A percentile compares a stretch with the other conserved stretches of the same genome.
phyloP scores from a whole-genome alignment of 768 basidiomycete species.

The Boletus bicolor region DNA sequence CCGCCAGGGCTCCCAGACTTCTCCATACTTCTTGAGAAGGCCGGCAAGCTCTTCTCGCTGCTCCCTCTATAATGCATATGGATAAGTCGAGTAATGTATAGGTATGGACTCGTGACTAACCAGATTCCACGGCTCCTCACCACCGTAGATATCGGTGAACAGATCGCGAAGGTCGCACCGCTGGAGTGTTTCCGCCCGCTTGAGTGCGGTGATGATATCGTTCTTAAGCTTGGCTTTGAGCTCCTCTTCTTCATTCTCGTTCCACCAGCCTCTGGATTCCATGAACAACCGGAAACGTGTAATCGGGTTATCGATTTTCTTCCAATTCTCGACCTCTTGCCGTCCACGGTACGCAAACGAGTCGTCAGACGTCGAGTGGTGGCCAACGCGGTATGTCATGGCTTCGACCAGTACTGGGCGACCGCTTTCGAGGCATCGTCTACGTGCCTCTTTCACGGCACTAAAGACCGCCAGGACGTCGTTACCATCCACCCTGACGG shows the following conservation, averaged over 20 bases:
- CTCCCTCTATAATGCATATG: constrained; percentile 52
- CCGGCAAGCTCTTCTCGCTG: constrained; percentile 75
- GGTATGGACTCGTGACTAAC: constrained; percentile 43
- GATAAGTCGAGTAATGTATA: neutral
- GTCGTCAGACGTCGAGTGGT: constrained; percentile 94
- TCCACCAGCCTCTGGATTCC: constrained; percentile 85
- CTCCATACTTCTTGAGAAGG: constrained; percentile 81
- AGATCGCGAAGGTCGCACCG: constrained; percentile 72
- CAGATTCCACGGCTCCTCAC: constrained; percentile 80
- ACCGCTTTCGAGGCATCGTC: constrained; percentile 69
- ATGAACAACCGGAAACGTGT: constrained; percentile 81
- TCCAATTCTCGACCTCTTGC: constrained; percentile 88
- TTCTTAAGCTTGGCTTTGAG: constrained; percentile 65
- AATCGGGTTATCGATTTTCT: constrained; percentile 88
- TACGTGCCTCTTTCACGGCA: constrained; percentile 69
- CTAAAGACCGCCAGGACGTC: constrained; percentile 81
- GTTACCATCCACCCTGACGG: constrained; percentile 91
- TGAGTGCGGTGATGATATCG: constrained; percentile 77
- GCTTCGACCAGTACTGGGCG: constrained; percentile 85
- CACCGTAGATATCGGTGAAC: constrained; percentile 86
- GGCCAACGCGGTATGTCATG: constrained; percentile 93
- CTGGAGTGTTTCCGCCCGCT: constrained; percentile 66
- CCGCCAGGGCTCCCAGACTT: constrained; percentile 84
- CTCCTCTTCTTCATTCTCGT: constrained; percentile 65
- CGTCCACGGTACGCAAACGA: constrained; percentile 90